phyloP scores from a whole-genome alignment of 345 rosid species.

The Cochlearia excelsa region DNA sequence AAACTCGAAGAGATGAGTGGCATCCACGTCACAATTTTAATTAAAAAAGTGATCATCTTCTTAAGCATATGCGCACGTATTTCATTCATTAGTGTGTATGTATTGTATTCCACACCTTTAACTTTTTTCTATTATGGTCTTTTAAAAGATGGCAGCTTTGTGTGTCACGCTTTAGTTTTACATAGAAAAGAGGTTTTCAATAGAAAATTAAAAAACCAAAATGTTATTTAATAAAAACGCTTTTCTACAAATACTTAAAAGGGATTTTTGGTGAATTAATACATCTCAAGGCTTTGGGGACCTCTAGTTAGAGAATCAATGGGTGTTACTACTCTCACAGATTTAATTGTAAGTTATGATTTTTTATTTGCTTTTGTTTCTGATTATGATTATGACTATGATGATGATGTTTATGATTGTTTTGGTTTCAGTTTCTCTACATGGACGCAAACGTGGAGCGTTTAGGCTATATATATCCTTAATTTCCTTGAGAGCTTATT shows the following conservation, averaged over 20 bases:
- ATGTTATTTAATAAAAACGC: no score
- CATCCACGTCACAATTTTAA: conserved; percentile 19
- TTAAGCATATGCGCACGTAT: not conserved
- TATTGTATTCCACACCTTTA: conserved; percentile 2
- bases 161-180: conserved; percentile 17
- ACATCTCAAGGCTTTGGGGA: conserved; percentile 14
- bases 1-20: conserved; percentile 28
- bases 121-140: conserved; percentile 14
- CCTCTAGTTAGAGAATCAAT: conserved; percentile 20
- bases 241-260: not conserved
- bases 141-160: conserved; percentile 25
- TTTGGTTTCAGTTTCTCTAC: conserved; percentile 17
- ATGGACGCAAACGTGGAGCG: conserved; percentile 25
- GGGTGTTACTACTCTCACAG: not conserved
- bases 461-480: conserved; percentile 26
- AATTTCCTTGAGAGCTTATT: conserved; percentile 2
- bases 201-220: no score
- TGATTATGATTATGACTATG: not conserved
- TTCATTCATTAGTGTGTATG: no score
- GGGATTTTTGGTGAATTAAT: not conserved
- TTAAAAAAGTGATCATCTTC: not conserved
- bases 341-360: conserved; percentile 19
- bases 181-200: not conserved
- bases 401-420: conserved; percentile 4
- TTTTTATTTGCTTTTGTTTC: conserved; percentile 1